Percentiles rank a stretch among this genome's conserved stretches.
phyloP scores from a whole-genome alignment of 1,284 basidiomycete species.

The Moesziomyces sp. region DNA sequence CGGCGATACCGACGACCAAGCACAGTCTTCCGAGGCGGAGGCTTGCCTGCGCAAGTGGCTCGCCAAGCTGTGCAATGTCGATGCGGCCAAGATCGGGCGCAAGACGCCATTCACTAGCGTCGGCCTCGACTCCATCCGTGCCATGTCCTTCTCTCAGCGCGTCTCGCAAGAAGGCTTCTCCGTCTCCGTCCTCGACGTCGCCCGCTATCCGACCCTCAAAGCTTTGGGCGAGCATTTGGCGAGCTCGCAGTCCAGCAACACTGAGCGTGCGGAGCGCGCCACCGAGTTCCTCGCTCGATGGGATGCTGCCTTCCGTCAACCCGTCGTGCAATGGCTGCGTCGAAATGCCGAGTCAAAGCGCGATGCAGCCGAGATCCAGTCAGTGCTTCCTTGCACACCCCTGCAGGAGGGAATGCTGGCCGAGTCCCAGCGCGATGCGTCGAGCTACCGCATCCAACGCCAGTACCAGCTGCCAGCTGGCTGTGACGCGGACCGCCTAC shows the following conservation, averaged over 20 bases:
- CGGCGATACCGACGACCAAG: constrained; percentile 27
- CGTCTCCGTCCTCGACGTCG: constrained; percentile 65
- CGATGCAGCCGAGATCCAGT: constrained; percentile 9
- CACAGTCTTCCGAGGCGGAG: constrained; percentile 26
- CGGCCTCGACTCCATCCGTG: constrained; percentile 65
- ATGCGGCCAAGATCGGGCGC: constrained; percentile 49
- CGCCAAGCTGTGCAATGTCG: constrained; percentile 53
- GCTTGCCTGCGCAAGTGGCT: constrained; percentile 44
- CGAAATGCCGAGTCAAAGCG: not conserved
- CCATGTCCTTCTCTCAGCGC: constrained; percentile 61
- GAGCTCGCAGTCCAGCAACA: constrained; percentile 17
- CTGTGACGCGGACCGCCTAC: constrained; percentile 34
- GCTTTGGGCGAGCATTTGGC: constrained; percentile 47
- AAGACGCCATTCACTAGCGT: constrained; percentile 60
- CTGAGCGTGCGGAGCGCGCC: constrained; percentile 25
- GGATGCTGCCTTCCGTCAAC: constrained; percentile 28
- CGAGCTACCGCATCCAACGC: constrained; percentile 55
- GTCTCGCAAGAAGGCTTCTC: constrained; percentile 50
- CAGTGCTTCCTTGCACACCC: constrained; percentile 53
- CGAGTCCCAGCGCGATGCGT: constrained; percentile 52
- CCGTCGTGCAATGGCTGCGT: constrained; percentile 19
- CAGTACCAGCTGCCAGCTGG: constrained; percentile 56
- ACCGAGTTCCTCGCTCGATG: constrained; percentile 23
- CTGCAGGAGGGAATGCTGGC: constrained; percentile 64
- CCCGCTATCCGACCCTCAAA: constrained; percentile 57